Evolutionary conservation across 2,329 filamentous ascomycete species (phyloP).

Genomic region (Apiospora koreana): DNA sequence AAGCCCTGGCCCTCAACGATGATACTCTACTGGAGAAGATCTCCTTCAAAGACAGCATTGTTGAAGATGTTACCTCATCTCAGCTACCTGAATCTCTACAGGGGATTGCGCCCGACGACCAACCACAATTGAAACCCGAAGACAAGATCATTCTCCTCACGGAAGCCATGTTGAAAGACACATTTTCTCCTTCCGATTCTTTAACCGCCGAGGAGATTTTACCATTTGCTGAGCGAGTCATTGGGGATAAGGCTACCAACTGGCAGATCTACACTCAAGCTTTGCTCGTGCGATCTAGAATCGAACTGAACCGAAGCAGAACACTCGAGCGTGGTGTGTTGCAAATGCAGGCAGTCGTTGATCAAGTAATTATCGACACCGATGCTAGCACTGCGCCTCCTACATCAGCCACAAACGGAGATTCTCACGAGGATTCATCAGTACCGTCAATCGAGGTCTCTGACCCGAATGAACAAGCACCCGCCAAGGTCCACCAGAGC

Average conservation of each 20-base stretch:
- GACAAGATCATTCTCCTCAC: conserved; percentile 91
- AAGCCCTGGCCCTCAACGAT: conserved; percentile 79
- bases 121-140: conserved; percentile 78
- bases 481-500: conserved; percentile 20
- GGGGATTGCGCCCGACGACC: conserved; percentile 71
- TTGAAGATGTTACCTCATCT: conserved; percentile 31
- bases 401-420: conserved; percentile 3
- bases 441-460: conserved; percentile 50
- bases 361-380: conserved; percentile 89
- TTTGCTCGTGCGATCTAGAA: conserved; percentile 82
- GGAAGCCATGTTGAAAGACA: conserved; percentile 86
- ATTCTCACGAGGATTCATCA: conserved; percentile 28
- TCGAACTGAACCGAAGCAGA: conserved; percentile 83
- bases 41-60: conserved; percentile 65
- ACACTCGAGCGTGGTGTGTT: conserved; percentile 88
- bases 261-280: conserved; percentile 99
- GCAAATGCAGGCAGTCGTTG: conserved; percentile 91
- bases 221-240: conserved; percentile 85
- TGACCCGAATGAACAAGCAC: conserved; percentile 32
- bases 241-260: conserved; percentile 87
- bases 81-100: conserved; percentile 62
- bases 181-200: conserved; percentile 77
- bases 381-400: conserved; percentile 30
- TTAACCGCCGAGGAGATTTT: conserved; percentile 92
- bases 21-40: conserved; percentile 91